phyloP scores from a whole-genome alignment of 345 rosid species.

The Acer saccharum region DNA sequence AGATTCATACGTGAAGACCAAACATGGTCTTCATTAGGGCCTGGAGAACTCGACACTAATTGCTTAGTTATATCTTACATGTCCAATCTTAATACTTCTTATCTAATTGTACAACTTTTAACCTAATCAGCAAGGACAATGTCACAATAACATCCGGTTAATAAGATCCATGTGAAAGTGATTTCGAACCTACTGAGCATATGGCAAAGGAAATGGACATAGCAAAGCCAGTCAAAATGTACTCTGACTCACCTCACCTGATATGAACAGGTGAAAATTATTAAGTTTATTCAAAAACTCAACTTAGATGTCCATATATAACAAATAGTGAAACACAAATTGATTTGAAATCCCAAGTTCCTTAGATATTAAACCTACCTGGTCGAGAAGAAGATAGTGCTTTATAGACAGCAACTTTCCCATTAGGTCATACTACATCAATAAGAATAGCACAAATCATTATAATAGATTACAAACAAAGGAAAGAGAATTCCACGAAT shows the following conservation, averaged over 20 bases:
- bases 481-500: conserved; percentile 12
- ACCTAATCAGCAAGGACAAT: neutral
- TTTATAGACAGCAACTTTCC: conserved; percentile 91
- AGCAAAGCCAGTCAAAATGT: neutral
- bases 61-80: neutral
- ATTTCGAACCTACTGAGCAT: neutral
- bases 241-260: neutral
- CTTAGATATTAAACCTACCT: conserved; percentile 48
- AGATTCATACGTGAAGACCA: neutral
- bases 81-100: conserved; percentile 2
- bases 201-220: neutral
- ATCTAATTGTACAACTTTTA: neutral
- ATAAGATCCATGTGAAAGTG: neutral
- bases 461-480: conserved; percentile 15
- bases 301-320: neutral
- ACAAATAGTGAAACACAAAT: neutral
- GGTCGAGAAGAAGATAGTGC: conserved; percentile 98
- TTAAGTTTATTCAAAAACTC: neutral
- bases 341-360: neutral
- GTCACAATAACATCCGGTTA: neutral
- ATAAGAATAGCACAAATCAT: conserved; percentile 11
- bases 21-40: neutral
- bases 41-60: neutral
- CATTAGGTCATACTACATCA: conserved; percentile 77
- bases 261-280: neutral